phyloP scores from a whole-genome alignment of 805 yeast species.

The Hanseniaspora thailandica region DNA sequence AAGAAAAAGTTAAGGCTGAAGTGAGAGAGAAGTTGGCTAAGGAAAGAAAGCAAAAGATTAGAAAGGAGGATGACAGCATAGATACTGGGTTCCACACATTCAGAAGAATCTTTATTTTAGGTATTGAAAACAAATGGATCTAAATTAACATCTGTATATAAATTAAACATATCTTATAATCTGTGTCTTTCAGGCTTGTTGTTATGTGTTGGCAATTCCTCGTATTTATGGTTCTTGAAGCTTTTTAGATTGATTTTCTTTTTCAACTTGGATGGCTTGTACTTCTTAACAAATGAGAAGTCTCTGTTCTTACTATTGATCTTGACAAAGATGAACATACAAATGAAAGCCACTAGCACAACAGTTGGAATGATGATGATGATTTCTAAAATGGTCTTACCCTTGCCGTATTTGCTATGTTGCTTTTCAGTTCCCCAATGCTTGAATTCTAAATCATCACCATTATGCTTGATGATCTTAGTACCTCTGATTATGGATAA shows the following conservation, averaged over 20 bases:
- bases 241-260: conserved; percentile 29
- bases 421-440: conserved; percentile 37
- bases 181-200: conserved; percentile 16
- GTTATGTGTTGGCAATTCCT: conserved; percentile 33
- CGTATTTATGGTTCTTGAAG: conserved; percentile 32
- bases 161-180: neutral
- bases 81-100: neutral
- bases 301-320: conserved; percentile 47
- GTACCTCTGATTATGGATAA: conserved; percentile 34
- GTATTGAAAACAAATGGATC: conserved; percentile 30
- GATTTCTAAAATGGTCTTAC: conserved; percentile 43
- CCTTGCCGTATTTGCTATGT: conserved; percentile 11
- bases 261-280: conserved; percentile 29
- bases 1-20: conserved; percentile 20
- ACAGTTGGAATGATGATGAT: conserved; percentile 58
- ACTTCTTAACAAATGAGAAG: conserved; percentile 34
- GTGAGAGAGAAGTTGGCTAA: conserved; percentile 13
- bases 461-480: conserved; percentile 32
- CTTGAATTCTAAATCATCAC: conserved; percentile 34
- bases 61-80: conserved; percentile 14
- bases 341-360: conserved; percentile 46
- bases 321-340: conserved; percentile 53
- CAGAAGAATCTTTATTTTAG: conserved; percentile 31
- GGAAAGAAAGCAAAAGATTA: neutral
- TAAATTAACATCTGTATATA: conserved; percentile 6